phyloP scores from a whole-genome alignment of 768 basidiomycete genomes.

The Suillus clintonianus region DNA sequence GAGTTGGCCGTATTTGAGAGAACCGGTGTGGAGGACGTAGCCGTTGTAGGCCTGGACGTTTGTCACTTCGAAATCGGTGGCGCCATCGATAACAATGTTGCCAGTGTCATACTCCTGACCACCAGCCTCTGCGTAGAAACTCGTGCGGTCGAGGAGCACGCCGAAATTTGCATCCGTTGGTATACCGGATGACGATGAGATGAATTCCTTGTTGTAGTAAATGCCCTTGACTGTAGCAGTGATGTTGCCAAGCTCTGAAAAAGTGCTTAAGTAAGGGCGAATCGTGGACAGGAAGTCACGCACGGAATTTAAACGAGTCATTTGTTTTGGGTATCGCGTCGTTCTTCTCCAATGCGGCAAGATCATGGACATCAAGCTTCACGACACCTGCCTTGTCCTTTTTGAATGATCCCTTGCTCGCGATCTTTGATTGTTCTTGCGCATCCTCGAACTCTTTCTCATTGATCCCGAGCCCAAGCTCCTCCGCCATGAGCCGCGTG shows the following conservation, averaged over 20 bases:
- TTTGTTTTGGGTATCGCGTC: slow-evolving; percentile 84
- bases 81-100: slow-evolving; percentile 88
- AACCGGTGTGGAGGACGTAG: slow-evolving; percentile 92
- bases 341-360: slow-evolving; percentile 83
- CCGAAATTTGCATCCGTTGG: slow-evolving; percentile 76
- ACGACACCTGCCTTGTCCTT: slow-evolving; percentile 67
- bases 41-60: slow-evolving; percentile 95
- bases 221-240: slow-evolving; percentile 78
- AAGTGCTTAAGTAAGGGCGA: not conserved
- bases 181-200: slow-evolving; percentile 63
- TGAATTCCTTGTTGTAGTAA: slow-evolving; percentile 79
- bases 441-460: slow-evolving; percentile 89
- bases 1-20: slow-evolving; percentile 85
- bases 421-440: slow-evolving; percentile 85
- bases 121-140: slow-evolving; percentile 96
- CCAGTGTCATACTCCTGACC: slow-evolving; percentile 98
- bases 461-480: slow-evolving; percentile 81
- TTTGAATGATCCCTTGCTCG: slow-evolving; percentile 83
- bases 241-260: slow-evolving; percentile 74
- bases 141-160: slow-evolving; percentile 86
- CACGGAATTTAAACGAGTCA: slow-evolving; percentile 90
- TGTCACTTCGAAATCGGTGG: slow-evolving; percentile 89
- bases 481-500: slow-evolving; percentile 96
- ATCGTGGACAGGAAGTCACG: slow-evolving; percentile 25
- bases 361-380: slow-evolving; percentile 94